phyloP scores from a whole-genome alignment of 495 filamentous ascomycete species.

The Oidiodendron maius region DNA sequence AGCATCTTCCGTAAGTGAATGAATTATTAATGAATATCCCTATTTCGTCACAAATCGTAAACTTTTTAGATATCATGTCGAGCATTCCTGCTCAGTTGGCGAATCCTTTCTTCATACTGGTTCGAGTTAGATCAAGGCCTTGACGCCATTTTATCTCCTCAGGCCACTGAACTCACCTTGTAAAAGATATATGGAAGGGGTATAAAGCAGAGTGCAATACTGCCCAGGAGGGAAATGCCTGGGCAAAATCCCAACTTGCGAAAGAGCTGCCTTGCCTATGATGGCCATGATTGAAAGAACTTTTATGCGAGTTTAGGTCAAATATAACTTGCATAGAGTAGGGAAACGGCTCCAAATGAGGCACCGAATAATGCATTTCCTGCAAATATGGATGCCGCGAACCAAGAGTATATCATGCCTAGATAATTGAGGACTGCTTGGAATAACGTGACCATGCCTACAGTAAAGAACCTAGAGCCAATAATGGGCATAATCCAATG shows the following conservation, averaged over 20 bases:
- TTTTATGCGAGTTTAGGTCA: no score
- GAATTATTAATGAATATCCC: not conserved
- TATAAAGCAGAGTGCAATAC: not conserved
- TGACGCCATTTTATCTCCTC: no score
- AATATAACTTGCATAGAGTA: no score
- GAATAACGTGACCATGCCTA: slow-evolving; percentile 52
- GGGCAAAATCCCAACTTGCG: not conserved
- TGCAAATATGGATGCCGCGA: slow-evolving; percentile 40
- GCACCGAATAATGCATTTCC: slow-evolving; percentile 42
- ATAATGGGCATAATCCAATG: slow-evolving; percentile 26
- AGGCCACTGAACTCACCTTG: no score
- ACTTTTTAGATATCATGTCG: slow-evolving; percentile 19
- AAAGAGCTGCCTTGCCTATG: not conserved
- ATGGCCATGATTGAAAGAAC: no score
- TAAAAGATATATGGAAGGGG: not conserved
- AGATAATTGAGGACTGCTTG: slow-evolving; percentile 41
- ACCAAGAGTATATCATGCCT: slow-evolving; percentile 30
- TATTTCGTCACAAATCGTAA: not conserved
- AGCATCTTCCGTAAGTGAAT: no score
- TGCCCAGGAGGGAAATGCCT: not conserved
- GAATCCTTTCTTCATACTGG: slow-evolving; percentile 27
- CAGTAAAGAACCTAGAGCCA: slow-evolving; percentile 44
- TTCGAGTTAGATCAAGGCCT: no score
- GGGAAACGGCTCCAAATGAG: slow-evolving; percentile 39
- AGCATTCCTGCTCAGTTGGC: slow-evolving; percentile 26